Conservation (phyloP, 306 rosid genomes). For the Carpinus fangiana region DNA sequence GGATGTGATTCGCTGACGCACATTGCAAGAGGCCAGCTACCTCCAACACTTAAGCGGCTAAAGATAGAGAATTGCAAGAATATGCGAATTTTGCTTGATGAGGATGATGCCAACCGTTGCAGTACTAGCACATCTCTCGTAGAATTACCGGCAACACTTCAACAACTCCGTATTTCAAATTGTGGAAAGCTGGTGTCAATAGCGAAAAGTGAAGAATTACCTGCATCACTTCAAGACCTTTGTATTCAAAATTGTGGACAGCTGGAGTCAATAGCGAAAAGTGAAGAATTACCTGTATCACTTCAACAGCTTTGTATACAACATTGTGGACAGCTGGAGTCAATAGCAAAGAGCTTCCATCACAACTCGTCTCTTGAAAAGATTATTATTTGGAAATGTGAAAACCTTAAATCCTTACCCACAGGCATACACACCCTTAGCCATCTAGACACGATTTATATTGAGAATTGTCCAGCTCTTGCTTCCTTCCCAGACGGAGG, state of each 20-base stretch:
- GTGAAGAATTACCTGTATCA: background rate
- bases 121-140: background rate
- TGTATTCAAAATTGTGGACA: accelerated
- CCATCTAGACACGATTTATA: background rate
- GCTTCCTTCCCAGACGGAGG: constrained; percentile 14
- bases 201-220: background rate
- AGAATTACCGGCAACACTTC: background rate
- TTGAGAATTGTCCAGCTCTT: constrained; percentile 8
- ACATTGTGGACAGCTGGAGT: background rate
- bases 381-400: accelerated
- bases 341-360: background rate
- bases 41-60: constrained; percentile 2
- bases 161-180: too few species aligned
- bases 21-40: constrained; percentile 16
- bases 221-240: background rate
- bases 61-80: background rate
- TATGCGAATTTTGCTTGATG: background rate
- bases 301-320: background rate
- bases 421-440: constrained; percentile 9
- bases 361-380: background rate
- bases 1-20: constrained; percentile 12
- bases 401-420: constrained; percentile 8
- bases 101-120: background rate
- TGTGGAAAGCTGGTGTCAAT: too few species aligned
- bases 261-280: background rate